Evolutionary conservation across 495 filamentous ascomycete species (phyloP).

Genomic region (Niebla homalea): DNA sequence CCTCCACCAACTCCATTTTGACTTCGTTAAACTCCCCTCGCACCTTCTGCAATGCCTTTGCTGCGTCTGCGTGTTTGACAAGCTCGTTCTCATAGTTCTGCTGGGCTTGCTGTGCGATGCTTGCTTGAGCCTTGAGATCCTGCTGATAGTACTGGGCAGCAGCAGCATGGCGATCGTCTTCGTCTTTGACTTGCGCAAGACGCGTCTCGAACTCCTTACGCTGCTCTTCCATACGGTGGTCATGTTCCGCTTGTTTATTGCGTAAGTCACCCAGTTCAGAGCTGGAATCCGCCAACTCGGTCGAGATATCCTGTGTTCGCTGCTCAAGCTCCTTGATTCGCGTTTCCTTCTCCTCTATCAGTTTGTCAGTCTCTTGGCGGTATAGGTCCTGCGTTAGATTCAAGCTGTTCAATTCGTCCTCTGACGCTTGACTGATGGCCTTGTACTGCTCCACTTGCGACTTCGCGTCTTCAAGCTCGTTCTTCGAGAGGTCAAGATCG

Average conservation of each 20-base stretch:
- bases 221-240: constrained; percentile 65
- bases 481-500: constrained; percentile 59
- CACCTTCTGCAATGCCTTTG: constrained; percentile 62
- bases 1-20: constrained; percentile 55
- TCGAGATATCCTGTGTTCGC: constrained; percentile 64
- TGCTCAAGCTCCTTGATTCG: constrained; percentile 68
- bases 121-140: constrained; percentile 81
- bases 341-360: constrained; percentile 58
- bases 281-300: constrained; percentile 68
- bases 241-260: constrained; percentile 59
- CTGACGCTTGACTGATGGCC: constrained; percentile 72
- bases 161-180: constrained; percentile 64
- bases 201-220: constrained; percentile 60
- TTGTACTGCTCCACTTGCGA: constrained; percentile 76
- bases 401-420: constrained; percentile 71
- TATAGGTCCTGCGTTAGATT: constrained; percentile 77
- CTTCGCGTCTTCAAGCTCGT: constrained; percentile 66
- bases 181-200: constrained; percentile 70
- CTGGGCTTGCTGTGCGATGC: constrained; percentile 84
- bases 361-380: constrained; percentile 64
- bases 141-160: constrained; percentile 73
- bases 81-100: constrained; percentile 90
- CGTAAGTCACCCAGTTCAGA: constrained; percentile 65
- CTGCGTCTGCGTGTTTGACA: constrained; percentile 86
- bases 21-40: constrained; percentile 71